phyloP scores from a whole-genome alignment of 441 rosid species.

The Raphanus hybrid region DNA sequence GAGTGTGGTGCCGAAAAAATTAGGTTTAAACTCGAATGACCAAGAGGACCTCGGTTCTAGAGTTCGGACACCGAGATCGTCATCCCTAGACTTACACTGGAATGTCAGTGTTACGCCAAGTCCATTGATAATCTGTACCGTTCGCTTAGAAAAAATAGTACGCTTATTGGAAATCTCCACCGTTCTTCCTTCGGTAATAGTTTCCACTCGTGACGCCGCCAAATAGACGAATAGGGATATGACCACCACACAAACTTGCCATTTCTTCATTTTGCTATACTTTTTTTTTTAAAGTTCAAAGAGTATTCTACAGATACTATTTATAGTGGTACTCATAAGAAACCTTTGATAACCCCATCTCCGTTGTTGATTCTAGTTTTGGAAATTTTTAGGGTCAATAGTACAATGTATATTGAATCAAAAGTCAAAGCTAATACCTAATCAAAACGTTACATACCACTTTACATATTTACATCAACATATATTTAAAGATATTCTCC shows the following conservation, averaged over 20 bases:
- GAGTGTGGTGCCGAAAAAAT: too few relatives aligned
- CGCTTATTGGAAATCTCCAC: too few relatives aligned
- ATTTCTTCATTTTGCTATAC: background rate
- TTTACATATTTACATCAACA: background rate
- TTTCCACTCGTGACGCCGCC: constrained; percentile 5
- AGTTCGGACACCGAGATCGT: constrained; percentile 11
- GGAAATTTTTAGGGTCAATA: background rate
- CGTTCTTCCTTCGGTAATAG: background rate
- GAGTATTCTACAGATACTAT: background rate
- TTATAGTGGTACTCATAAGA: background rate
- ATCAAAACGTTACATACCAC: background rate
- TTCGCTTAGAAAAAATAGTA: background rate
- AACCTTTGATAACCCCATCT: background rate
- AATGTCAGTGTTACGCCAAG: too few relatives aligned
- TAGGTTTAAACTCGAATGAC: too few relatives aligned
- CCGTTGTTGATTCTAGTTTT: background rate
- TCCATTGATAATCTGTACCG: background rate
- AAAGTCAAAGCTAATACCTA: background rate
- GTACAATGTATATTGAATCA: background rate
- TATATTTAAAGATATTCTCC: background rate
- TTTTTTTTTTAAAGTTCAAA: too few relatives aligned
- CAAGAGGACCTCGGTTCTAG: background rate
- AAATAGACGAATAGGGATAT: constrained; percentile 2
- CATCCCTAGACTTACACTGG: background rate
- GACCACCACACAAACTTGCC: background rate